Evolutionary conservation across 2,329 filamentous ascomycete species (phyloP).

Genomic region (Emmonsiellopsis sp.): DNA sequence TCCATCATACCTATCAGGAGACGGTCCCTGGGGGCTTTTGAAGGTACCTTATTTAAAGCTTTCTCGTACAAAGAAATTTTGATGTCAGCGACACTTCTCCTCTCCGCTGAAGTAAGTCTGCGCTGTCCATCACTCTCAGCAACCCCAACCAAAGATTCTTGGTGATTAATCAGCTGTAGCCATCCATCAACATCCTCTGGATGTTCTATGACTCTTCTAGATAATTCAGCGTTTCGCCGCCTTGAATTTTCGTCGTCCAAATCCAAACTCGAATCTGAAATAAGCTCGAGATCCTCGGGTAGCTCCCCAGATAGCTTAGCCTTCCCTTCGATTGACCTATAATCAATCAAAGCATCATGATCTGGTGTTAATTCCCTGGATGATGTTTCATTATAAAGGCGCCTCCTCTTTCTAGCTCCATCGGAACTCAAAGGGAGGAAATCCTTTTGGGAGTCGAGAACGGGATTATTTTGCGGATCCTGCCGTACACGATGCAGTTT

Average conservation of each 20-base stretch:
- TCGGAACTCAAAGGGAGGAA: conserved; percentile 22
- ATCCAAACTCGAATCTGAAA: conserved; percentile 39
- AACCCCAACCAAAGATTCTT: conserved; percentile 56
- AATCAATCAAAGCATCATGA: conserved; percentile 45
- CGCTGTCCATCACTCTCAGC: conserved; percentile 19
- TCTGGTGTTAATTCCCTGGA: conserved; percentile 28
- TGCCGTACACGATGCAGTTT: conserved; percentile 19
- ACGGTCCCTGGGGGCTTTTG: conserved; percentile 41
- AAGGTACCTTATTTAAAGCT: conserved; percentile 52
- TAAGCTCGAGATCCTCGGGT: conserved; percentile 40
- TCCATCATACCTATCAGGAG: conserved; percentile 62
- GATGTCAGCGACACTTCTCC: conserved; percentile 63
- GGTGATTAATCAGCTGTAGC: conserved; percentile 69
- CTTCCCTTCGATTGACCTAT: conserved; percentile 57
- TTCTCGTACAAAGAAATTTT: conserved; percentile 72
- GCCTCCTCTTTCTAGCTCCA: conserved; percentile 32
- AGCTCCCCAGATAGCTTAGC: conserved; percentile 40
- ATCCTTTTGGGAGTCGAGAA: conserved; percentile 19
- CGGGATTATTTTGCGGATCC: conserved; percentile 10
- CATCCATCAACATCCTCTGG: conserved; percentile 63
- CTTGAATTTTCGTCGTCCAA: conserved; percentile 35
- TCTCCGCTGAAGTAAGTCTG: conserved; percentile 49
- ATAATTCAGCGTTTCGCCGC: conserved; percentile 45
- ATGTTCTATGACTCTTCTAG: conserved; percentile 51
- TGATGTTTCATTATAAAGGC: conserved; percentile 14